Evolutionary conservation across 208 protist species (phyloP).

Genomic region (Trypanosoma platydactyli): DNA sequence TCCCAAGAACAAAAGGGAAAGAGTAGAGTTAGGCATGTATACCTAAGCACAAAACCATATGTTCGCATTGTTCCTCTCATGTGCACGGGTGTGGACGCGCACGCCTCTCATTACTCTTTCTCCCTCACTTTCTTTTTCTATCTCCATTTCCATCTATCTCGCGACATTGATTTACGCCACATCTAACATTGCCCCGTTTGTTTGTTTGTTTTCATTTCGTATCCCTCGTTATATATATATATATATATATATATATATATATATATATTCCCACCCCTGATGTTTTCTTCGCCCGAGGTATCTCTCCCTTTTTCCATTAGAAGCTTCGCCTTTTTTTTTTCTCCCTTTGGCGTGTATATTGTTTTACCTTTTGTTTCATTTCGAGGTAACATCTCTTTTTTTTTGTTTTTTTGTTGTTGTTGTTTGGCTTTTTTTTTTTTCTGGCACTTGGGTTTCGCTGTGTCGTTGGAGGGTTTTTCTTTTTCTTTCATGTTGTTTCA

Average conservation of each 20-base stretch:
- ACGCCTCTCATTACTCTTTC: background rate
- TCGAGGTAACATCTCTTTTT: background rate
- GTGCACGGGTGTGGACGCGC: background rate
- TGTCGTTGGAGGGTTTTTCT: background rate
- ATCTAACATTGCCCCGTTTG: background rate
- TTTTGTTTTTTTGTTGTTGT: slow-evolving; percentile 8
- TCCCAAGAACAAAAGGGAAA: too few relatives aligned
- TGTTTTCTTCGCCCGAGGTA: background rate
- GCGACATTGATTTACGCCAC: background rate
- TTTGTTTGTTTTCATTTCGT: slow-evolving; percentile 4
- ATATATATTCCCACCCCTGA: slow-evolving; percentile 5
- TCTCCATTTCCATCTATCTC: slow-evolving; percentile 13
- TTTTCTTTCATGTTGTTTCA: too few relatives aligned
- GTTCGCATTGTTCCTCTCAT: background rate
- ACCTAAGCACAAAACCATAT: background rate
- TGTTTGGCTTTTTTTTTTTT: slow-evolving; percentile 20
- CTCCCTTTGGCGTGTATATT: slow-evolving; percentile 17
- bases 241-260: slow-evolving; percentile 11
- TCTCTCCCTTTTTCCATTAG: slow-evolving; percentile 15
- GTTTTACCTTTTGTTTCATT: slow-evolving; percentile 8
- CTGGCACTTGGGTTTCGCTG: too few relatives aligned
- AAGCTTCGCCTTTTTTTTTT: slow-evolving; percentile 11
- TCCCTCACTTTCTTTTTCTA: background rate
- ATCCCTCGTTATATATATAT: background rate
- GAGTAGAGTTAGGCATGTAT: too few relatives aligned